Base-by-base conservation (phyloP, 495 filamentous ascomycete species). In the Xylaria longipes region DNA sequence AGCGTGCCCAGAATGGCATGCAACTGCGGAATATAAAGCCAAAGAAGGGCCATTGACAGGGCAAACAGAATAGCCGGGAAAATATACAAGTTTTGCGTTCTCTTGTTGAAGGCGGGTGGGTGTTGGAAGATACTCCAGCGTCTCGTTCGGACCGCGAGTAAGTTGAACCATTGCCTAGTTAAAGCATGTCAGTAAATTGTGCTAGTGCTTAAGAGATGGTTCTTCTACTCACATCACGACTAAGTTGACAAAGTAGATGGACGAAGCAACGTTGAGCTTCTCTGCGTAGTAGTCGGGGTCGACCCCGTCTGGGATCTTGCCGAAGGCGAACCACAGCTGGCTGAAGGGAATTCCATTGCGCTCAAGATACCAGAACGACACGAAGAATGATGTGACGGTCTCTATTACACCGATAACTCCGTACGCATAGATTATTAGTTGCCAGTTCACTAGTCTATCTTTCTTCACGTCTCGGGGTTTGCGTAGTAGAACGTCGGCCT, bases 171-270 rank as follows among this genome's bases (percentile, higher is more conserved):
- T 86, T 93, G 91, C 81, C 86, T 88, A 31, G 37, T 31, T 11
- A 4, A 2, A 27, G 20, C 39, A 27, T 45, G 63, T 71, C 39
- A 72, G 67, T 27, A 1, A 1, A 45, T 54, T n/a, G 0, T 8
- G 1, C 8, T 3, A 22, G 12, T 58, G 27, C 17, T n/a, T 11
- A 54, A 29, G 33, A 25, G 14, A 60, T 0, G 27, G 1, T 33
- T 29, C 5, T 5, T n/a, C 22, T 1, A 74, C 83, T 77, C 77
- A 87, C 89, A 91, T 91, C 5, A 91, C 86, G 8, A 94, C 90
- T 11, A 94, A 80, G n/a, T 86, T 92, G 39, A 93, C 86, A 72
- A 94, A 93, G 73, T 93, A 93, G 45, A 93, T 88, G 31, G 86
- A 88, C 35, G 87, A 89, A 27, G 89, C 90, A 56, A 85, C 83